Evolutionary conservation across 495 filamentous ascomycete species (phyloP).

Genomic region (Neurospora cerealis): DNA sequence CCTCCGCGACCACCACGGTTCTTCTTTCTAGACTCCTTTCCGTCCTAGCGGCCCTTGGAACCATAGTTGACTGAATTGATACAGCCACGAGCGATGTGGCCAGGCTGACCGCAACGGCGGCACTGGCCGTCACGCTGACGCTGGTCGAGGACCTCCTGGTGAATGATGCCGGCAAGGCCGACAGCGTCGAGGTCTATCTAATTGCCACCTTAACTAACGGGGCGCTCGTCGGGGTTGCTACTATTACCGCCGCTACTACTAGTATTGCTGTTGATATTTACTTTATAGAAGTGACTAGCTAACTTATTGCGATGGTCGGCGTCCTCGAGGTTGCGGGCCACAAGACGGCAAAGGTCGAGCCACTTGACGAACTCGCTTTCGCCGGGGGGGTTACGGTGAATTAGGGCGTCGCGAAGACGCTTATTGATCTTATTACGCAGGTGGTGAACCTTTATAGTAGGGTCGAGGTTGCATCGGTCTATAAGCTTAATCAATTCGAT

Average conservation of each 20-base stretch:
- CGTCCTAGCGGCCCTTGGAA: too few relatives aligned
- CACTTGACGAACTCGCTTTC: not conserved
- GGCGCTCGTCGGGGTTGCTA: not conserved
- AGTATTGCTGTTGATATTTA: not conserved
- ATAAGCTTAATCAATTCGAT: too few relatives aligned
- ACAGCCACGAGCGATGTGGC: too few relatives aligned
- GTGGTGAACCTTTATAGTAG: not conserved
- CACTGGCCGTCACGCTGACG: not conserved
- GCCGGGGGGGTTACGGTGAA: not conserved
- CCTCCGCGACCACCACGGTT: too few relatives aligned
- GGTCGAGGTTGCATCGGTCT: not conserved
- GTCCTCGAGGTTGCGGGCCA: rapidly evolving
- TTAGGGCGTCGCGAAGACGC: rapidly evolving
- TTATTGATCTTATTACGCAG: not conserved
- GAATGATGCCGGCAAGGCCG: not conserved
- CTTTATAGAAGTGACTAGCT: not conserved
- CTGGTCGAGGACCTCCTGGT: not conserved
- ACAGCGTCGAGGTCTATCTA: not conserved
- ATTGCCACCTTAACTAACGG: not conserved
- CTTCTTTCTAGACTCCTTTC: too few relatives aligned
- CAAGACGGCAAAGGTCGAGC: not conserved
- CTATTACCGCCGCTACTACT: not conserved
- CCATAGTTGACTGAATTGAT: too few relatives aligned
- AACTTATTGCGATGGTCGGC: not conserved
- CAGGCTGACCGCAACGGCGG: not conserved